These are phyloP conservation scores for Phytophthora megakarya DNA, from an alignment of 352 stramenopile genomes.

Conservation along the genomic window DNA sequence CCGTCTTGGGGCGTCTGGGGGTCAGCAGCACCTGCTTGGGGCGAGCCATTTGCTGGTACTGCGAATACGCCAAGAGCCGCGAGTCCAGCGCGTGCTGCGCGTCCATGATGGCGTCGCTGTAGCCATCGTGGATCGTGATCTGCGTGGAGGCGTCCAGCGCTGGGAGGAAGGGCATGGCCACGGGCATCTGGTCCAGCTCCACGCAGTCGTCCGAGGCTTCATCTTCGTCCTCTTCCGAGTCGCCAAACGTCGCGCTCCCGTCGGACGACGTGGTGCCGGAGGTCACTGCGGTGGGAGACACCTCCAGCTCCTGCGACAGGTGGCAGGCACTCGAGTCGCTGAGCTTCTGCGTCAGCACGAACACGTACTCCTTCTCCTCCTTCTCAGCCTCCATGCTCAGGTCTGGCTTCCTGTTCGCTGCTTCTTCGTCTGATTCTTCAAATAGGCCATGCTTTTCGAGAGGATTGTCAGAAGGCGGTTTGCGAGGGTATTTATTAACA, in stretches of 20 bases:
- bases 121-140: constrained; percentile 85
- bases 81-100: constrained; percentile 79
- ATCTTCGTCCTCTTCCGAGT: constrained; percentile 36
- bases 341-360: constrained; percentile 54
- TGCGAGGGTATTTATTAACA: too few relatives aligned
- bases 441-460: neutral
- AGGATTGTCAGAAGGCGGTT: too few relatives aligned
- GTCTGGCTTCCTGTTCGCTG: constrained; percentile 7
- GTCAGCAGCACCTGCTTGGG: constrained; percentile 70
- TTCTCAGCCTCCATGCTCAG: constrained; percentile 32
- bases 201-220: constrained; percentile 45
- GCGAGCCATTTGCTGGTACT: constrained; percentile 79
- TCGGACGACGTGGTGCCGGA: constrained; percentile 35
- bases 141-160: constrained; percentile 83
- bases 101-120: constrained; percentile 75
- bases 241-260: constrained; percentile 37
- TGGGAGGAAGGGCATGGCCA: constrained; percentile 69
- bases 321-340: constrained; percentile 34
- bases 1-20: constrained; percentile 50
- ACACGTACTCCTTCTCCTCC: constrained; percentile 80
- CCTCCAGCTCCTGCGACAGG: constrained; percentile 31
- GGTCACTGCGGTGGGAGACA: constrained; percentile 27
- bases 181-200: constrained; percentile 54
- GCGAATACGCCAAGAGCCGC: constrained; percentile 80
- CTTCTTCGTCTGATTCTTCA: constrained; percentile 7